Base-by-base conservation (phyloP, 768 basidiomycete species). In the Postia placenta region DNA sequence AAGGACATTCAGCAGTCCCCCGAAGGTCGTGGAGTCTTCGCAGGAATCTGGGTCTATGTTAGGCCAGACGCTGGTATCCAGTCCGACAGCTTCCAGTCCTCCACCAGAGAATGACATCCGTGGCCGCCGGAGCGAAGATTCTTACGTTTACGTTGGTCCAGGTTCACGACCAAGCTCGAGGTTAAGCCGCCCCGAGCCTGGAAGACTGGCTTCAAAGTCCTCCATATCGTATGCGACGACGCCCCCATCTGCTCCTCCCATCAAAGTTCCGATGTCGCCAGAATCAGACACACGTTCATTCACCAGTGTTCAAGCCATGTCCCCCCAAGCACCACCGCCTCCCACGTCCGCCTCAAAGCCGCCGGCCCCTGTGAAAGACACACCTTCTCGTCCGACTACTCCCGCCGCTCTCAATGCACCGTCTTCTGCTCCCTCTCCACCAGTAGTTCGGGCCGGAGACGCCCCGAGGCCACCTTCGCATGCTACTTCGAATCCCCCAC, bases 101-200 rank as follows among this genome's bases (percentile, higher is more conserved):
- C 51, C 52, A 1, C 51, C 53, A 11, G 51, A 48, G 11, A 26
- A 25, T 22, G 51, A 51, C 49, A 33, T 23, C 12, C n/a, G 44
- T 20, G 46, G 26, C 27, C 48, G 55, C 24, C 48, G 43, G 17
- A 74, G 71, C 48, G 59, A 56, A n/a, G 73, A 73, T 5, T 73
- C 71, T 12, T 55, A 58, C 24, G 59, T 19, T 11, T 7, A 54
- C 7, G 62, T 39, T 11, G 52, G 54, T 17, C 22, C 66, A 17
- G 49, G 60, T 41, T 70, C 70, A 17, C 65, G 69, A 9, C 66
- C 70, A 12, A 71, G 71, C 41, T 73, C 73, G n/a, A 71, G 49
- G 54, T 68, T 35, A 63, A 66, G 4, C 64, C 40, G 30, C 20
- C 19, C 28, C 3, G 42, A 42, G 9, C 40, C 15, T 7, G 40